Evolutionary conservation across 2,329 filamentous ascomycete species (phyloP).

Genomic region (Ophiostoma himal-ulmi): DNA sequence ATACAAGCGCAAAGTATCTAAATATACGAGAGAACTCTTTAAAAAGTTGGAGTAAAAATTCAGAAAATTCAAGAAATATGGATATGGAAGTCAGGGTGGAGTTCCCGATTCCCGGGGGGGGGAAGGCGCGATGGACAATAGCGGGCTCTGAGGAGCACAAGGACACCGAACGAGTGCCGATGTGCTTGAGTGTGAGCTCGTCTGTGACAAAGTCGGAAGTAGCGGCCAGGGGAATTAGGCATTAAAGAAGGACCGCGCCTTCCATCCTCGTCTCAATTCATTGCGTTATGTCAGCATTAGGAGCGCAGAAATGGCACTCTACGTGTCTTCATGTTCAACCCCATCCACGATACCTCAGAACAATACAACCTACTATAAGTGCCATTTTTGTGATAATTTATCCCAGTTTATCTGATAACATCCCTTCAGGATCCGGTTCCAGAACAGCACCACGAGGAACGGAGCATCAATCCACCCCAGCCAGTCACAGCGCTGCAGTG

Average conservation of each 20-base stretch:
- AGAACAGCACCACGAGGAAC: background rate
- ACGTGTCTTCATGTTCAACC: background rate
- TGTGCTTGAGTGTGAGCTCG: background rate
- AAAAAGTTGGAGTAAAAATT: background rate
- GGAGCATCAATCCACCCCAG: slow-evolving; percentile 11
- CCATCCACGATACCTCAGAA: background rate
- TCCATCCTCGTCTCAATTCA: background rate
- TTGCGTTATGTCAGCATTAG: background rate
- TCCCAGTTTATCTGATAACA: background rate
- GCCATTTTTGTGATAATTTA: background rate
- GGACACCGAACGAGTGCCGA: background rate
- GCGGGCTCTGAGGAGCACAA: background rate
- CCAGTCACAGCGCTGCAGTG: slow-evolving; percentile 23
- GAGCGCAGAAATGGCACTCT: background rate
- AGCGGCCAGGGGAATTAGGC: background rate
- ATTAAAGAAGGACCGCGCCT: background rate
- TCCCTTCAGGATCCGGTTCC: background rate
- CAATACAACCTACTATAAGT: too few species aligned
- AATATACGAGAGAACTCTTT: background rate
- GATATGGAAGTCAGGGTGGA: slow-evolving; percentile 17
- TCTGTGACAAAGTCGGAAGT: background rate
- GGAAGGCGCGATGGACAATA: slow-evolving; percentile 12
- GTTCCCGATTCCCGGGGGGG: slow-evolving; percentile 9
- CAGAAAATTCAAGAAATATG: slow-evolving; percentile 16
- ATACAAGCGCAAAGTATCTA: too few species aligned